Evolutionary conservation across 305 asterid genomes (phyloP).

Genomic region (Plantago coronopus): DNA sequence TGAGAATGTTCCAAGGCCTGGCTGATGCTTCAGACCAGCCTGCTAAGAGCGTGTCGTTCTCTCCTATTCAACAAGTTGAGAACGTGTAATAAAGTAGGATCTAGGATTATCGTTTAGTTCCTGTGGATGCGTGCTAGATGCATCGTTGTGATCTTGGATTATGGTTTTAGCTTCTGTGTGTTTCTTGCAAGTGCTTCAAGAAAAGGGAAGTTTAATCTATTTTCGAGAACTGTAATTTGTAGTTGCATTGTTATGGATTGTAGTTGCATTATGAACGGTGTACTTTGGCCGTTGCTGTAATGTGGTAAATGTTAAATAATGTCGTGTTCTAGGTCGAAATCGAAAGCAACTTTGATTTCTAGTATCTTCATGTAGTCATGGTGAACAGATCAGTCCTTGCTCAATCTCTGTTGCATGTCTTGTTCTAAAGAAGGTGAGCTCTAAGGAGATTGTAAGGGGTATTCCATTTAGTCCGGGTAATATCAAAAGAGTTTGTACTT

Average conservation of each 20-base stretch:
- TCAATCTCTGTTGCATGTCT: no score
- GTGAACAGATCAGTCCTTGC: no score
- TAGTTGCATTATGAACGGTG: background rate
- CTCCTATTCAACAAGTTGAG: conserved; percentile 28
- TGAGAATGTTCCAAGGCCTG: conserved; percentile 75
- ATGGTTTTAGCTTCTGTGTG: background rate
- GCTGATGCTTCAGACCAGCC: conserved; percentile 64
- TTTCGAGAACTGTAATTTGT: background rate
- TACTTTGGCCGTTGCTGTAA: background rate
- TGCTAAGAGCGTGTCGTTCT: conserved; percentile 28
- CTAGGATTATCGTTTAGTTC: background rate
- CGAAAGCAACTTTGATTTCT: no score
- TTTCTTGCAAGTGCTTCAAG: background rate
- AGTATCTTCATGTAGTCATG: no score
- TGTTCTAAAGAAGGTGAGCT: no score
- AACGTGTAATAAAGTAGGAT: conserved; percentile 17
- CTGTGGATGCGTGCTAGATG: background rate
- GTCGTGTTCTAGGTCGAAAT: no score
- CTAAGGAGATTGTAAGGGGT: no score
- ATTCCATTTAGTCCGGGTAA: no score
- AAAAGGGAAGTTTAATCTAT: conserved; percentile 3
- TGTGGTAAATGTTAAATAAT: background rate
- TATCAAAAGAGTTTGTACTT: no score
- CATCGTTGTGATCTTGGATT: background rate
- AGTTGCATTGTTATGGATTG: background rate